These are phyloP conservation scores for Clonostachys byssicola DNA, from an alignment of 2,329 filamentous ascomycete species.

Conservation along the genomic window DNA sequence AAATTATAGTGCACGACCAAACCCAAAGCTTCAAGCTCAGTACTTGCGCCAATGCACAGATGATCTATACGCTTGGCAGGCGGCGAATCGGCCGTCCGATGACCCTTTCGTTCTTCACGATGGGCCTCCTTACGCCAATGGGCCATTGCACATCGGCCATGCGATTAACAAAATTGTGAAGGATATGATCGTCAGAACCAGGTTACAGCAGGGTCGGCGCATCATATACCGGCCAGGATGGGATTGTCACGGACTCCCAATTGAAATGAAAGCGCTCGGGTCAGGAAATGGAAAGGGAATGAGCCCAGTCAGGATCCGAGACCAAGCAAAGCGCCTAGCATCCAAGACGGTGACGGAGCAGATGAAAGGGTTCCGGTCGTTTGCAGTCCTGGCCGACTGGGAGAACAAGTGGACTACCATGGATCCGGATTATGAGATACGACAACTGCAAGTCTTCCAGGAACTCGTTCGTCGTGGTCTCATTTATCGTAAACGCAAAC, in stretches of 20 bases:
- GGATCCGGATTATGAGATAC: conserved; percentile 69
- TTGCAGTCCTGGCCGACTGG: conserved; percentile 81
- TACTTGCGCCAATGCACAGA: conserved; percentile 79
- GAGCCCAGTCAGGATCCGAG: conserved; percentile 55
- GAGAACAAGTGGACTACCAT: conserved; percentile 73
- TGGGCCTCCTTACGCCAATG: conserved; percentile 96
- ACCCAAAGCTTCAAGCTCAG: conserved; percentile 39
- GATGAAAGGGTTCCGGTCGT: conserved; percentile 68
- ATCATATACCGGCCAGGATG: conserved; percentile 87
- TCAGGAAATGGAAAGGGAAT: conserved; percentile 34
- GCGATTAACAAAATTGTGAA: conserved; percentile 96
- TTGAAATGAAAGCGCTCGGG: conserved; percentile 91
- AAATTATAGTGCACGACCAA: conserved; percentile 42
- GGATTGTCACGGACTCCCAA: conserved; percentile 97
- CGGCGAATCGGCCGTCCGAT: conserved; percentile 45
- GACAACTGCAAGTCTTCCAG: conserved; percentile 72
- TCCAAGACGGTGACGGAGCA: conserved; percentile 65
- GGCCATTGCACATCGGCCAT: conserved; percentile 85
- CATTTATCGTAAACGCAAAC: conserved; percentile 75
- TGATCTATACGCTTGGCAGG: conserved; percentile 88
- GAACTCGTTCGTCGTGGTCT: conserved; percentile 69
- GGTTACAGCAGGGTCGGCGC: conserved; percentile 66
- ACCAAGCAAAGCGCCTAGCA: conserved; percentile 62
- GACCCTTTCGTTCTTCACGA: conserved; percentile 81
- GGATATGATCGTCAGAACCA: conserved; percentile 81